phyloP scores from a whole-genome alignment of 768 basidiomycete genomes.

The Pisolithus orientalis region DNA sequence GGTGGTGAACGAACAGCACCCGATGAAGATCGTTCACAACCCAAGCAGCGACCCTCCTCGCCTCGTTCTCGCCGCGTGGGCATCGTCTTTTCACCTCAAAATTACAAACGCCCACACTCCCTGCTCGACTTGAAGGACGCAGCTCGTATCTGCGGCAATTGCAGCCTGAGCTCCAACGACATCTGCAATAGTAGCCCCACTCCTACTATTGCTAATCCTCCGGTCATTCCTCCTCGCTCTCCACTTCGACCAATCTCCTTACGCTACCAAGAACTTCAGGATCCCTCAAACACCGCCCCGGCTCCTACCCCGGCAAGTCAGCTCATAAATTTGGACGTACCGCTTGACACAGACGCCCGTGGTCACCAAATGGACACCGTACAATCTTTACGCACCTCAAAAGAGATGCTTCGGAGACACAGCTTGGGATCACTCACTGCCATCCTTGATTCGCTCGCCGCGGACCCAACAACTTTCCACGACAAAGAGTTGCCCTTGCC shows the following conservation, averaged over 20 bases:
- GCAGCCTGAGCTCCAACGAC: constrained; percentile 1
- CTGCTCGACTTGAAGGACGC: constrained; percentile 20
- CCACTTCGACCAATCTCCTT: constrained; percentile 26
- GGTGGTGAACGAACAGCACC: constrained; percentile 17
- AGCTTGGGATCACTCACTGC: constrained; percentile 28
- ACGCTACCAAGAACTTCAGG: background rate
- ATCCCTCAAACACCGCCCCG: constrained; percentile 24
- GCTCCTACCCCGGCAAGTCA: constrained; percentile 4
- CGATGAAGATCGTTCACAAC: constrained; percentile 3
- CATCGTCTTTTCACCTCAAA: constrained; percentile 28
- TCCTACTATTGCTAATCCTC: constrained; percentile 7
- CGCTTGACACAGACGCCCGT: constrained; percentile 5
- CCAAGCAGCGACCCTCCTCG: constrained; percentile 19
- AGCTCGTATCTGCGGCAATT: constrained; percentile 1
- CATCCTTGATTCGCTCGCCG: constrained; percentile 25
- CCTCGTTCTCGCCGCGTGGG: constrained; percentile 46
- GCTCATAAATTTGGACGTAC: constrained; percentile 3
- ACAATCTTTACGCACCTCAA: constrained; percentile 13
- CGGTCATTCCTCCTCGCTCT: constrained; percentile 26
- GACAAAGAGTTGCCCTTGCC: constrained; percentile 28
- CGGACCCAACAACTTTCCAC: constrained; percentile 15
- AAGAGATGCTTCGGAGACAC: constrained; percentile 25
- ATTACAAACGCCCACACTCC: constrained; percentile 30
- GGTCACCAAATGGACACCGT: background rate
- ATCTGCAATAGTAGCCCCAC: background rate